Base-by-base conservation (phyloP, 257 asterid genomes). In the Petrea volubilis region DNA sequence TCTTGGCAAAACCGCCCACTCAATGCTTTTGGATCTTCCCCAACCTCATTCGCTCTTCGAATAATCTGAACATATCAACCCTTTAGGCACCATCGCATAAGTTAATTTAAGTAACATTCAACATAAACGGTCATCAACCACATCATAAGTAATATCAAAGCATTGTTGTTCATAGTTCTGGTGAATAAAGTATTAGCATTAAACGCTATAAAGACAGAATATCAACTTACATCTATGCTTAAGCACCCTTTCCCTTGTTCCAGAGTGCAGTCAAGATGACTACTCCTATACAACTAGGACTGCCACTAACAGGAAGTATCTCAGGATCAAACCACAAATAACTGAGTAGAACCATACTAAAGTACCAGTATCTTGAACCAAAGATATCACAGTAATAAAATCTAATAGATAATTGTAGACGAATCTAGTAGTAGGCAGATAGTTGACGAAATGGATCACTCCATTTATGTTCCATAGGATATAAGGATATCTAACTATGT, bases 1-100 rank as follows among this genome's bases (percentile, higher is more conserved):
- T 93, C 98, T 52, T 87, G 46, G 80, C 98, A 93, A 83, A 81
- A 93, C 68, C 90, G 79, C 41, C 85, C 81, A 77, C 96, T 91
- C 85, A 89, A 80, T 34, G 60, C 77, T 68, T 76, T 74, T n/a
- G 93, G 85, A 72, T 90, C 87, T 73, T 88, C 90, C 40, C 87
- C 90, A 52, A 52, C 40, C 77, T 87, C 89, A 80, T 83, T 81
- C 17, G 93, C 93, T 81, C 97, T 80, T 8, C 82, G 85, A 61
- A 93, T 93, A 77, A 93, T 93, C 97, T 90, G 84, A 57, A 71
- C 14, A 31, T 21, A 18, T 38, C 9, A 60, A 61, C 60, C 14
- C 62, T 15, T 41, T 75, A 74, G 47, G 57, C 11, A 60, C 62
- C 61, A 75, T 41, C 29, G 49, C 25, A 41, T 43, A 41, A 52